Evolutionary conservation across 495 filamentous ascomycete genomes (phyloP).

Genomic region (Jackrogersella minutella): DNA sequence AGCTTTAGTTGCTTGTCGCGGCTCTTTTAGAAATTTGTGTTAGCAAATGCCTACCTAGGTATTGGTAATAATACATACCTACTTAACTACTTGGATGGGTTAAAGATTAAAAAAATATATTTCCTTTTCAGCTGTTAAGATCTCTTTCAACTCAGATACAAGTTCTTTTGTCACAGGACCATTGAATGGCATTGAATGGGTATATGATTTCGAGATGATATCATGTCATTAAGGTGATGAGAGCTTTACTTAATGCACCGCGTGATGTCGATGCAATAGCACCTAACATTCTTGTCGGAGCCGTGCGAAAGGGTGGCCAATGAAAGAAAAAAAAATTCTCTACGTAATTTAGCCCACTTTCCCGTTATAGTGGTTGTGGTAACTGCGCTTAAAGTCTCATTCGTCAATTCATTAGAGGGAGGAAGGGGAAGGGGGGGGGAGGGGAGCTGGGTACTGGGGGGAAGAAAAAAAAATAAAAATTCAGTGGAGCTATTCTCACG

Average conservation of each 20-base stretch:
- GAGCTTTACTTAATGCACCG: neutral
- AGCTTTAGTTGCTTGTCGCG: neutral
- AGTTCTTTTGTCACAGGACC: neutral
- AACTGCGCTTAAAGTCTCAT: constrained; percentile 21
- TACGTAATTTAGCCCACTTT: constrained; percentile 21
- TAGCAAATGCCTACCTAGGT: too few relatives aligned
- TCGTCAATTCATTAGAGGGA: constrained; percentile 24
- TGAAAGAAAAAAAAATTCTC: constrained; percentile 1
- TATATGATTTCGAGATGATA: neutral
- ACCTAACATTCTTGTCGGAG: constrained; percentile 1
- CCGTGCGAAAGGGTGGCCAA: neutral
- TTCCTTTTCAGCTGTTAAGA: neutral
- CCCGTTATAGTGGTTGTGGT: constrained; percentile 22
- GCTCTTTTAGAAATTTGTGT: neutral
- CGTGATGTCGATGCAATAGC: neutral
- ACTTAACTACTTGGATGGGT: neutral
- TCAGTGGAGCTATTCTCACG: constrained; percentile 28
- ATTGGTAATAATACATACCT: constrained; percentile 1
- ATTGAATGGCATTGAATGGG: neutral
- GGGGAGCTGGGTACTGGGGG: too few relatives aligned
- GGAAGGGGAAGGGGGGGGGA: too few relatives aligned
- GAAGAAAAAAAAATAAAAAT: constrained; percentile 26
- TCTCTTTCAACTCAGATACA: neutral
- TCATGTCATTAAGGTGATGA: neutral
- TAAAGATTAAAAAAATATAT: neutral